Conservation (phyloP, 2,329 filamentous ascomycete species). For the Arthrobotrys iridis region DNA sequence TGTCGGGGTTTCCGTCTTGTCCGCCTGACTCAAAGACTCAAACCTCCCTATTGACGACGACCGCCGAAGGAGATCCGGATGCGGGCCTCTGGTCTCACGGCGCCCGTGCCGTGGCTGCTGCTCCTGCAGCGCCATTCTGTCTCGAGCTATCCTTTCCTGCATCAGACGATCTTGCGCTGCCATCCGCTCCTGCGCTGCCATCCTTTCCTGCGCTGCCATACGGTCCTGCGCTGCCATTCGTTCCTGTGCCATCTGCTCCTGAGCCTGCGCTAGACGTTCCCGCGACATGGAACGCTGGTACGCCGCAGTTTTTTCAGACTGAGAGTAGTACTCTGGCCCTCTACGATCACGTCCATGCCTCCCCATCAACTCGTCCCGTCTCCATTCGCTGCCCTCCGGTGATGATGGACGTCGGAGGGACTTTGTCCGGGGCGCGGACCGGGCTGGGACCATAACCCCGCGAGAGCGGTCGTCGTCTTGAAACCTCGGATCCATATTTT, state of each 20-base stretch:
- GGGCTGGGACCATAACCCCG: constrained; percentile 35
- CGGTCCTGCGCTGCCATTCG: not conserved
- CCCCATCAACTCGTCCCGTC: constrained; percentile 28
- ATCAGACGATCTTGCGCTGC: not conserved
- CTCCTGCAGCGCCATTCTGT: not conserved
- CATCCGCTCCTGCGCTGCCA: not conserved
- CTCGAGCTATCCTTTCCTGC: not conserved
- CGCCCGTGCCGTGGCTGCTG: constrained; percentile 22
- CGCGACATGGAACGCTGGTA: constrained; percentile 39
- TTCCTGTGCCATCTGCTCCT: not conserved
- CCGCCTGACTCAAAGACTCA: constrained; percentile 12
- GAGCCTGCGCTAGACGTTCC: constrained; percentile 16
- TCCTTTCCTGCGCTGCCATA: not conserved
- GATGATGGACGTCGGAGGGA: constrained; percentile 32
- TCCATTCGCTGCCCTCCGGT: constrained; percentile 5
- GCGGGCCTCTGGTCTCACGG: constrained; percentile 11
- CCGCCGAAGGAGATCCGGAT: constrained; percentile 11
- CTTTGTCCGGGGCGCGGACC: constrained; percentile 24
- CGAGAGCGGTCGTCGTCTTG: constrained; percentile 31
- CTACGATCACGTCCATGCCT: not conserved
- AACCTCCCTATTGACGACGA: constrained; percentile 44
- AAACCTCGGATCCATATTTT: constrained; percentile 37
- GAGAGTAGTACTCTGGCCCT: constrained; percentile 23
- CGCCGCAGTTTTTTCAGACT: constrained; percentile 31
- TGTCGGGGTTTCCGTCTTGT: constrained; percentile 23